Percentiles rank a stretch among this genome's conserved stretches.
Evolutionary conservation across 2,329 filamentous ascomycete genomes (phyloP).

Genomic region (Fusarium chlamydosporum): DNA sequence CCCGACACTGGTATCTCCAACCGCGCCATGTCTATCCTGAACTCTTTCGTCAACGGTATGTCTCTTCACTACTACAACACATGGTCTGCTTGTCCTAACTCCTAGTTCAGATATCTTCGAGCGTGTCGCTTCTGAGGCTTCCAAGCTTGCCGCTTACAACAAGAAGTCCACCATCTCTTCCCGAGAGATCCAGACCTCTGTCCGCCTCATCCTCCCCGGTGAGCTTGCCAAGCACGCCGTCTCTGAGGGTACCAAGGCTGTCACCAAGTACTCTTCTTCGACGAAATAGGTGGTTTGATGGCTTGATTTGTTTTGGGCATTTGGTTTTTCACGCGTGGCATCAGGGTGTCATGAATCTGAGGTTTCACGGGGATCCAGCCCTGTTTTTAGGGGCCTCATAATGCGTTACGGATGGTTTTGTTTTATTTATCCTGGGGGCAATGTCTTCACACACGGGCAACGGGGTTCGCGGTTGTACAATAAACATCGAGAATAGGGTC

Average conservation of each 20-base stretch:
- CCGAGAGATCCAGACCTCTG: constrained; percentile 98
- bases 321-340: constrained; percentile 67
- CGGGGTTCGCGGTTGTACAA: constrained; percentile 81
- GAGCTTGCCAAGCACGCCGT: constrained; percentile 99
- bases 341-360: constrained; percentile 71
- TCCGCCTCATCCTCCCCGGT: constrained; percentile 96
- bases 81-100: constrained; percentile 14
- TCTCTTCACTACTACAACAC: constrained; percentile 11
- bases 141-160: constrained; percentile 99
- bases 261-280: constrained; percentile 99
- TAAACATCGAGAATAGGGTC: constrained; percentile 75
- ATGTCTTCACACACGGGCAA: constrained; percentile 77
- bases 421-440: constrained; percentile 73
- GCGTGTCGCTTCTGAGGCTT: constrained; percentile 97
- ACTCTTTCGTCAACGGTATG: constrained; percentile 99
- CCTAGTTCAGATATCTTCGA: constrained; percentile 90
- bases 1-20: constrained; percentile 99
- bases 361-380: constrained; percentile 60
- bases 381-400: constrained; percentile 68
- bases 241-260: constrained; percentile 99
- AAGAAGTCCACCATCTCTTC: constrained; percentile 99
- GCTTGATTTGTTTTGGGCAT: constrained; percentile 72
- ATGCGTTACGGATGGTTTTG: constrained; percentile 82
- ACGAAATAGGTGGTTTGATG: constrained; percentile 85
- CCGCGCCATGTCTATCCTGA: constrained; percentile 99